Evolutionary conservation across 1,284 basidiomycete genomes (phyloP).

Genomic region (Fomitopsis betulina): DNA sequence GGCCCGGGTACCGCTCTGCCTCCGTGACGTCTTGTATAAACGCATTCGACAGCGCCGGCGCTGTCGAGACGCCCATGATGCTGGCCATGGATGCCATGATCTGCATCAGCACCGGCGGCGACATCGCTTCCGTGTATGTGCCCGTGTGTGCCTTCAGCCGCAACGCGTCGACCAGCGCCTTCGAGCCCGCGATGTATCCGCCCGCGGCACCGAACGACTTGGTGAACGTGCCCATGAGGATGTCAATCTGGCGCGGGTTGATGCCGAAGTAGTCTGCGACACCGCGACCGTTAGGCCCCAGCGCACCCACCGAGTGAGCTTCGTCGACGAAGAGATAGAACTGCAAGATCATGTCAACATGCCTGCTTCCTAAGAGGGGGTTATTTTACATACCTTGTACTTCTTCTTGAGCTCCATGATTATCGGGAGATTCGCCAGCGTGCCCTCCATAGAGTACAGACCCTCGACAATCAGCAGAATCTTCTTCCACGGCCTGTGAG

Average conservation of each 20-base stretch:
- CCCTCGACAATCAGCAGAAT: conserved; percentile 95
- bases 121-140: conserved; percentile 87
- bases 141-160: conserved; percentile 83
- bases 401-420: conserved; percentile 88
- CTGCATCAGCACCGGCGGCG: conserved; percentile 90
- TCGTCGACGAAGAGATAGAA: conserved; percentile 97
- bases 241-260: conserved; percentile 78
- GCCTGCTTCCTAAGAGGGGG: background rate
- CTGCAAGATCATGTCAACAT: conserved; percentile 35
- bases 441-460: conserved; percentile 98
- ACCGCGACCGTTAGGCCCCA: conserved; percentile 92
- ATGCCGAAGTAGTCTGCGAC: conserved; percentile 95
- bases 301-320: conserved; percentile 95
- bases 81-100: conserved; percentile 91
- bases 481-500: conserved; percentile 98
- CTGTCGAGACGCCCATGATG: conserved; percentile 85
- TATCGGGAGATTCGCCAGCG: conserved; percentile 80
- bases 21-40: conserved; percentile 25
- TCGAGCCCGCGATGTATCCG: conserved; percentile 89
- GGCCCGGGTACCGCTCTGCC: conserved; percentile 52
- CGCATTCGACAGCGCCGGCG: conserved; percentile 28
- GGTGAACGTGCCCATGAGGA: conserved; percentile 99
- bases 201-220: conserved; percentile 98
- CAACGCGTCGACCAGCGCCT: conserved; percentile 77
- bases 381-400: conserved; percentile 74